Evolutionary conservation across 2,329 filamentous ascomycete genomes (phyloP), one percentile per base, ranked within the genome.

Genomic region (Monilinia vaccinii-corymbosi): DNA sequence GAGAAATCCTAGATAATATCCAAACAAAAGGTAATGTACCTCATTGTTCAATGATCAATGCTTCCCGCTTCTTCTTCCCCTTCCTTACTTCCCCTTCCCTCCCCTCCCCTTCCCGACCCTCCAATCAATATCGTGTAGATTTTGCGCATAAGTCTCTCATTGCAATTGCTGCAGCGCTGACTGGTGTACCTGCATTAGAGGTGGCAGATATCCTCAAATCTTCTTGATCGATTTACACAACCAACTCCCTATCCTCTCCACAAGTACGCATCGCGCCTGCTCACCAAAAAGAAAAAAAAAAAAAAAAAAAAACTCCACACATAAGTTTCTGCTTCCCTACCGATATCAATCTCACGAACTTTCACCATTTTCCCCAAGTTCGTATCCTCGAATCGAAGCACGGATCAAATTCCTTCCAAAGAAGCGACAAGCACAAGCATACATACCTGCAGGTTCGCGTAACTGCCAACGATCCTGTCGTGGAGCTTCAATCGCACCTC

Each of bases 361-460:
- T 62, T 67, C 56, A 69, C 69, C 65, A 67, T 49, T 63, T 61
- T 60, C 56, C 64, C 62, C 62, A 28, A 28, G 58, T 64, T 65
- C 62, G 63, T 63, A 64, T 63, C 64, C 67, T 69, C 67, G 67
- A 68, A 63, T 64, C 60, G 60, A 69, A 69, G 68, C 67, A 65
- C 67, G 64, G 66, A 64, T 69, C 66, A 66, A 58, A 66, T 56
- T 55, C 49, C 60, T 52, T 61, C 62, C 63, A 60, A 61, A 61
- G 66, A 69, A 68, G 68, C 68, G 67, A 70, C 60, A 60, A 63
- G 61, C 52, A 64, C 66, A 65, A 71, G 69, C 71, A 72, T 71
- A 69, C 66, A 72, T 69, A 72, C 70, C 71, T 73, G 67, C 68
- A 70, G 65, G 64, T 67, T 70, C 68, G 70, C 69, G 66, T 69